Base-by-base conservation (phyloP, 257 asterid genomes). In the Primulina eburnea region DNA sequence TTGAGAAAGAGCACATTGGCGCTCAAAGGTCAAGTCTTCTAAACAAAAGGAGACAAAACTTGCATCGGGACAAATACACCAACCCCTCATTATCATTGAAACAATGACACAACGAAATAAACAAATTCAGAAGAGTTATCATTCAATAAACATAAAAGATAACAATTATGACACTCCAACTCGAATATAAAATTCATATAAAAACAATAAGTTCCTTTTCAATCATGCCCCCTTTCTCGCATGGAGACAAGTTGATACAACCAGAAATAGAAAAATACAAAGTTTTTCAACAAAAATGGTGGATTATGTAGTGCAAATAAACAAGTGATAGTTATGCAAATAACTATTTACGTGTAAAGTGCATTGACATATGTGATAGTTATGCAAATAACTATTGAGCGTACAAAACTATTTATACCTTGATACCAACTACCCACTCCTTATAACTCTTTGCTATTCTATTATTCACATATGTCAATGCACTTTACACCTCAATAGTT, bases 81-180 rank as follows among this genome's bases (percentile, higher is more conserved):
- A 68, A 80, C 79, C 86, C 78, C 81, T 87, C 90, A 21, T 85
- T 71, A 85, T 87, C 87, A 89, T 87, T 85, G 85, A 82, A 50
- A 83, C 91, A 85, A 87, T 85, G 86, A 82, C 88, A 83, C 88
- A 82, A 87, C 88, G 73, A 64, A 24, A 59, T 58, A 75, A 74
- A 65, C 52, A 67, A 18, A 61, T 62, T 70, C 24, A 55, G 65
- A 71, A 82, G 37, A 60, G 62, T 61, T 64, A 74, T 67, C 63
- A 79, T 76, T 73, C 69, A 81, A 67, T 74, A 71, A 78, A 73
- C 67, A 77, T 50, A 81, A 82, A 76, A 67, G 75, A 81, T 50
- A 69, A 71, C 35, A 70, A 81, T 73, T 68, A 80, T 69, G 72
- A 78, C 82, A n/a, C n/a, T n/a, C n/a, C n/a, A n/a, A n/a, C n/a